Base-by-base conservation (phyloP, 139 green algal genomes). In the Coelastrella sp. region DNA sequence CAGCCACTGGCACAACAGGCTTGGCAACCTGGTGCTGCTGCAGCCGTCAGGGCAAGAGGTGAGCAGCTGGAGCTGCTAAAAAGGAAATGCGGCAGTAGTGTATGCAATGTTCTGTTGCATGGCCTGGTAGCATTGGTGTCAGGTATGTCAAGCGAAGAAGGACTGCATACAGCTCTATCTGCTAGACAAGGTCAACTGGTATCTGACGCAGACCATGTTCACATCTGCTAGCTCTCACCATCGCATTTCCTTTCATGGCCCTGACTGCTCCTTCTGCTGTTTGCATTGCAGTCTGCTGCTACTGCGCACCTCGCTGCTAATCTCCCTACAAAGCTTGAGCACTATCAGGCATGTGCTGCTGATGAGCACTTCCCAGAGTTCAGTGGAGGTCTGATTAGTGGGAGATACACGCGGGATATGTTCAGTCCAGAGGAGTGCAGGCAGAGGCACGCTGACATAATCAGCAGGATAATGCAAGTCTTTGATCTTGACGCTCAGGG, bases 11-110 rank as follows among this genome's bases (percentile, higher is more conserved):
- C 90, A 93, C 80, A 90, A 89, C 89, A 92, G 92, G 79, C 86
- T 96, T 19, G 94, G 94, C 73, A 96, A 96, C 83, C 89, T 94
- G 66, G 90, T 94, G 75, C 94, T 96, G 74, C 90, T 95, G 90
- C 92, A 93, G 13, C 73, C 87, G 10, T 81, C 90, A 32, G 66
- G 60, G 3, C 65, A 61, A 47, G 65, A 84, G 78, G 68, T 76
- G 57, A 2, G 83, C 20, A 20, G 3, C 64, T 20, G 64, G 11
- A 71, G 16, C 3, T 3, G 16, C 64, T 14, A 71, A 5, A 71
- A 71, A 14, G 3, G 11, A 11, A 11, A 3, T 71, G 32, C 32
- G 32, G 32, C 32, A 47, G 32, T 47, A 47, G 32, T 47, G 32
- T 47, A 47, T 1, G 32, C 32, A 1, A 47, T 47, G 32, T 47